phyloP scores from a whole-genome alignment of 148 eudicot species.

The Rhododendron williamsianum region DNA sequence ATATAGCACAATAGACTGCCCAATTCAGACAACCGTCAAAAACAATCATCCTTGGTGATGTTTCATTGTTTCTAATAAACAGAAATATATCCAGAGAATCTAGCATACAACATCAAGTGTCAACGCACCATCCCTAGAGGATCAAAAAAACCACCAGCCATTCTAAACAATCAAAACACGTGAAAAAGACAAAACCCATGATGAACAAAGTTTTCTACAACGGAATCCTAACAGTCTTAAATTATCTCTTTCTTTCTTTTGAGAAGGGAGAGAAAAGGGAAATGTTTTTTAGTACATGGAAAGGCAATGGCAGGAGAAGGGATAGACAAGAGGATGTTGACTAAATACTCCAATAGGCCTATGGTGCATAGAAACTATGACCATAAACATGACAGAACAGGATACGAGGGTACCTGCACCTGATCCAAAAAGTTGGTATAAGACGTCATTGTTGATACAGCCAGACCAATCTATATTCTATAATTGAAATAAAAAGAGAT shows the following conservation, averaged over 20 bases:
- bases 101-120: neutral
- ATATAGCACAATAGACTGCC: neutral
- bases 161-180: neutral
- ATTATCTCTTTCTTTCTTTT: neutral
- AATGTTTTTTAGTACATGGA: neutral
- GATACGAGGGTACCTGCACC: neutral
- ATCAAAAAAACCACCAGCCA: neutral
- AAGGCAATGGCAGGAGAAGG: neutral
- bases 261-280: neutral
- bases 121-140: neutral
- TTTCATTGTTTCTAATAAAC: neutral
- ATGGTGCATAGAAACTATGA: neutral
- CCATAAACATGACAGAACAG: neutral
- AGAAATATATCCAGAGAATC: neutral
- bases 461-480: neutral
- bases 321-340: neutral
- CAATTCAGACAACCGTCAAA: neutral
- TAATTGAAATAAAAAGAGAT: neutral
- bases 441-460: neutral
- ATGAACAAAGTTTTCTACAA: neutral
- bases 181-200: neutral
- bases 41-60: neutral
- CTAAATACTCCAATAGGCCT: neutral
- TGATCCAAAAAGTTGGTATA: neutral
- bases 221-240: neutral